These are phyloP conservation scores for Coniosporium apollinis DNA, from an alignment of 495 filamentous ascomycete genomes.

Conservation along the genomic window DNA sequence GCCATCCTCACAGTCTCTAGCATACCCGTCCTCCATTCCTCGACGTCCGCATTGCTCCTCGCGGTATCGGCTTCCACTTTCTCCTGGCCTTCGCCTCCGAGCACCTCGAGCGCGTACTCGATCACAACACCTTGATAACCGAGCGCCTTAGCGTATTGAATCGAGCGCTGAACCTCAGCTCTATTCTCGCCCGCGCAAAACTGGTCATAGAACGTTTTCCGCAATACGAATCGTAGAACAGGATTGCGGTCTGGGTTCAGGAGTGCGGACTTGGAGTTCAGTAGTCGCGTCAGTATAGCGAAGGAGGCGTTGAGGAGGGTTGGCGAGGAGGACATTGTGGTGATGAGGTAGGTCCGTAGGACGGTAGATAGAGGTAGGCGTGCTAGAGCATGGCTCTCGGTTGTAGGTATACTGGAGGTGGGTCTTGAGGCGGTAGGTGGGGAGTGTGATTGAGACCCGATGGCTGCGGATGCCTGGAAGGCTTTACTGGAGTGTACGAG, in stretches of 20 bases:
- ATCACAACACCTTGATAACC: conserved; percentile 67
- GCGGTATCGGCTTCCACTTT: conserved; percentile 20
- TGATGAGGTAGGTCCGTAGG: conserved; percentile 62
- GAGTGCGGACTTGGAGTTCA: conserved; percentile 43
- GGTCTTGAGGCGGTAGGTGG: no score
- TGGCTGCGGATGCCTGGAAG: no score
- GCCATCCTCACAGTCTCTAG: conserved; percentile 62
- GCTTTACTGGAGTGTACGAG: no score
- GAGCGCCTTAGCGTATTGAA: conserved; percentile 40
- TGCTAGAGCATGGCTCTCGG: conserved; percentile 39
- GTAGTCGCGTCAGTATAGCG: conserved; percentile 48
- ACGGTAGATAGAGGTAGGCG: conserved; percentile 58
- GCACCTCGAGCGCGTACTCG: conserved; percentile 59
- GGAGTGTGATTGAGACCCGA: no score
- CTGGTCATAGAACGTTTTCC: conserved; percentile 67
- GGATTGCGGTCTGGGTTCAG: conserved; percentile 22
- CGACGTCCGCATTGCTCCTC: conserved; percentile 35
- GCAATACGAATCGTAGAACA: conserved; percentile 34
- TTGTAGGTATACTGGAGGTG: no score
- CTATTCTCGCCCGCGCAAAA: conserved; percentile 65
- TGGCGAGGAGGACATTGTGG: conserved; percentile 63
- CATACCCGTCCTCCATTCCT: conserved; percentile 57
- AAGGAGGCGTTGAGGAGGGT: conserved; percentile 55
- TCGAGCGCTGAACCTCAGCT: conserved; percentile 40
- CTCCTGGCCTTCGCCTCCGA: conserved; percentile 38